These are phyloP conservation scores for Penicillium maclennaniae DNA, from an alignment of 495 filamentous ascomycete genomes.

Conservation along the genomic window DNA sequence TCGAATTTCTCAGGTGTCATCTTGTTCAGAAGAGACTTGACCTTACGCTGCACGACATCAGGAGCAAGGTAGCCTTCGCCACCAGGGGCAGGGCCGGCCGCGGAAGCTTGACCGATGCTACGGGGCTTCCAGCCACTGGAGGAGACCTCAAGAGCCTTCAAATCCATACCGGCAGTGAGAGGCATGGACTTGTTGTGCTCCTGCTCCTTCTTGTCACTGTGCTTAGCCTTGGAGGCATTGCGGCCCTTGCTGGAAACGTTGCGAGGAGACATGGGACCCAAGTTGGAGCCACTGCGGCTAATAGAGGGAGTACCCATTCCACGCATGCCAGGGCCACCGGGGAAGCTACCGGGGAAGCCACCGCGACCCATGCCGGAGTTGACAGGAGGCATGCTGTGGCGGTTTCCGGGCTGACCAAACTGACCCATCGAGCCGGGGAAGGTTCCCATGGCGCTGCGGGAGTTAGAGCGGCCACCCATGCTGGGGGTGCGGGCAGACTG, in stretches of 20 bases:
- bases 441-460: slow-evolving; percentile 26
- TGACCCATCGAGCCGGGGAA: slow-evolving; percentile 58
- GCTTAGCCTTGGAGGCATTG: slow-evolving; percentile 45
- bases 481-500: slow-evolving; percentile 67
- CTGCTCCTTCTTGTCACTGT: slow-evolving; percentile 54
- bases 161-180: slow-evolving; percentile 71
- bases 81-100: slow-evolving; percentile 52
- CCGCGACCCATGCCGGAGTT: slow-evolving; percentile 56
- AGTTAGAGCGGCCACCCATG: slow-evolving; percentile 27
- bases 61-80: slow-evolving; percentile 68
- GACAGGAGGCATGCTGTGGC: slow-evolving; percentile 58
- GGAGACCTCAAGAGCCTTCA: slow-evolving; percentile 73
- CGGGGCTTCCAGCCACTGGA: slow-evolving; percentile 85
- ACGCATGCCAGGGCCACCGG: slow-evolving; percentile 45
- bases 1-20: slow-evolving; percentile 99
- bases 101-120: slow-evolving; percentile 50
- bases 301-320: slow-evolving; percentile 50
- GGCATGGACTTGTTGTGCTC: slow-evolving; percentile 79
- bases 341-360: slow-evolving; percentile 55
- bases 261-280: slow-evolving; percentile 54
- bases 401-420: slow-evolving; percentile 49
- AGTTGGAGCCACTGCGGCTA: slow-evolving; percentile 51
- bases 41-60: slow-evolving; percentile 95
- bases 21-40: slow-evolving; percentile 97
- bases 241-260: slow-evolving; percentile 49